phyloP scores from a whole-genome alignment of 2,329 filamentous ascomycete species.

The Chaetomium sp. region DNA sequence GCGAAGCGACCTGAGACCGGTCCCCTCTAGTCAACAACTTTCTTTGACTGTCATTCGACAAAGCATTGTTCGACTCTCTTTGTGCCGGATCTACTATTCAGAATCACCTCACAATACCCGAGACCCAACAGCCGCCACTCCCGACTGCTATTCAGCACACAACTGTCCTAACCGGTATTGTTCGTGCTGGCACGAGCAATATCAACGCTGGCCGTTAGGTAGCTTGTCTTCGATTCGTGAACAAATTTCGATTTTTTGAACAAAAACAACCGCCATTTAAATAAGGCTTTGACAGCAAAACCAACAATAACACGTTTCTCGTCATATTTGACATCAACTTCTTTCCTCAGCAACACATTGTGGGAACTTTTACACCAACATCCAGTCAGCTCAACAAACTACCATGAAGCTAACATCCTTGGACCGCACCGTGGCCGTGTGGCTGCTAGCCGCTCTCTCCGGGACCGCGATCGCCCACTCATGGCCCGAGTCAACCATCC shows the following conservation, averaged over 20 bases:
- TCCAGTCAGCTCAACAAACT: constrained; percentile 2
- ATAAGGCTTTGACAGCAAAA: not conserved
- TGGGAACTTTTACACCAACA: not conserved
- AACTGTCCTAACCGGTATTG: constrained; percentile 12
- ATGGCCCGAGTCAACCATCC: constrained; percentile 78
- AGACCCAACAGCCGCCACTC: constrained; percentile 5
- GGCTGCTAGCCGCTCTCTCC: constrained; percentile 40
- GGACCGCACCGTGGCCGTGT: constrained; percentile 20
- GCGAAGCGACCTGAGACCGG: not conserved
- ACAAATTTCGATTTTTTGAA: not conserved
- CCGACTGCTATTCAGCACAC: not conserved
- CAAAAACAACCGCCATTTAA: not conserved
- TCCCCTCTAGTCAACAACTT: not conserved
- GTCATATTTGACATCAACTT: constrained; percentile 1
- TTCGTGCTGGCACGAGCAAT: constrained; percentile 16
- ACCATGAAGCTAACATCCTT: constrained; percentile 8
- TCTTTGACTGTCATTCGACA: not conserved
- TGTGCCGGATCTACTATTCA: not conserved
- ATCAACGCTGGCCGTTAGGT: constrained; percentile 9
- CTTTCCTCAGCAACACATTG: not conserved
- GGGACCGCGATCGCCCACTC: constrained; percentile 61
- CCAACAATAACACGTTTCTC: not conserved
- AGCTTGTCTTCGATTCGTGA: not conserved
- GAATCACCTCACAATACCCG: constrained; percentile 12
- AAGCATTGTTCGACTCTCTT: not conserved